Evolutionary conservation across 2,329 filamentous ascomycete genomes (phyloP), one percentile per base, ranked within the genome.

Genomic region (Ascochyta lentis): DNA sequence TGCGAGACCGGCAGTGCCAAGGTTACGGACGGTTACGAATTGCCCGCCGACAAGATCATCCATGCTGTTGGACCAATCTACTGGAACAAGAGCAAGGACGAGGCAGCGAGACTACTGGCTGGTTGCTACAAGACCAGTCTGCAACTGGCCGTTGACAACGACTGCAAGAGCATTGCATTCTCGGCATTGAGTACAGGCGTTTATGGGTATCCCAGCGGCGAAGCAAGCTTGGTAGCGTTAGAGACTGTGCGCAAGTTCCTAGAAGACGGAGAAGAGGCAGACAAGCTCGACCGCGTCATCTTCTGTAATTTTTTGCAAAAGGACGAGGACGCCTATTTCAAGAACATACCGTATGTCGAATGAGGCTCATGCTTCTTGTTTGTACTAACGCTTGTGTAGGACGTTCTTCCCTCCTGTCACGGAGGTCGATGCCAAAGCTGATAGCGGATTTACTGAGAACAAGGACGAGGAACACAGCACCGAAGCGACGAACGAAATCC

Each of bases 11-110:
- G 95, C 46, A 80, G 84, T 24, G 90, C 92, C 24, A 94, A 94
- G 73, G 92, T 96, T 68, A 97, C 95, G 0, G 74, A 79, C 33
- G 94, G 87, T 8, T 92, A 95, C 75, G 68, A 85, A 0, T 80
- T 98, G 23, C 92, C 92, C 0, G 89, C 87, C 67, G 83, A 84
- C 54, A 87, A 90, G 61, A 84, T 98, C 64, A 96, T 98, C 51
- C 95, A 98, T 75, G 86, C 95, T 16, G 94, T 97, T 3, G 95
- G 95, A 0, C 95, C 95, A 0, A 77, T 96, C 27, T 97, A 93
- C 75, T 64, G 78, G 48, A 64, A 66, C 0, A 71, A 80, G 16
- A 69, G 71, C 12, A 65, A 79, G 19, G 74, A 74, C 10, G 71
- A 68, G 16, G 72, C 77, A 27, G 69, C 75, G 13, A 66, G 71